These are phyloP conservation scores for Verbena officinalis DNA, from an alignment of 257 asterid genomes.

Conservation along the genomic window DNA sequence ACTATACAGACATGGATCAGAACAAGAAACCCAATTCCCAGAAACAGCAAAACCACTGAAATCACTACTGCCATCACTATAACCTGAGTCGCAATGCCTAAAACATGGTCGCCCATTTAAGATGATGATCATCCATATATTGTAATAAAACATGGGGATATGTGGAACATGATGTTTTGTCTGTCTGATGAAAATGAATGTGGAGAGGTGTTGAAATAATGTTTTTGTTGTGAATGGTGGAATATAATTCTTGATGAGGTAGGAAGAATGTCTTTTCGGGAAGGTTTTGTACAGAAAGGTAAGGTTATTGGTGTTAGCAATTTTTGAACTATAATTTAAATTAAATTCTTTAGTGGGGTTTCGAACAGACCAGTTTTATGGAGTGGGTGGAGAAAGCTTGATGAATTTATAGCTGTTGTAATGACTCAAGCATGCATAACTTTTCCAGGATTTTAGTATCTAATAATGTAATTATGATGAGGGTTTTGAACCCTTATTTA, in stretches of 20 bases:
- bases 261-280: constrained; percentile 20
- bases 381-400: constrained; percentile 62
- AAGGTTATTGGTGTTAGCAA: constrained; percentile 18
- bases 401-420: constrained; percentile 9
- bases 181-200: not conserved
- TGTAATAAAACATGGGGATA: not conserved
- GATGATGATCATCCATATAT: constrained; percentile 3
- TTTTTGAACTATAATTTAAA: constrained; percentile 1
- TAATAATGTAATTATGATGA: too few relatives aligned
- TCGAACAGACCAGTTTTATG: constrained; percentile 30
- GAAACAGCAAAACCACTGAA: constrained; percentile 47
- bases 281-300: constrained; percentile 24
- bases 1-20: constrained; percentile 66
- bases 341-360: constrained; percentile 34
- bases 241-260: constrained; percentile 10
- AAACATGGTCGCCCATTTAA: constrained; percentile 33
- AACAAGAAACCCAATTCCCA: constrained; percentile 50
- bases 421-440: too few relatives aligned
- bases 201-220: not conserved
- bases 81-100: constrained; percentile 35
- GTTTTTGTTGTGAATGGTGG: not conserved
- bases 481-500: too few relatives aligned
- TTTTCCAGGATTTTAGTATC: too few relatives aligned
- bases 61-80: constrained; percentile 50
- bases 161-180: not conserved